Percentiles rank a stretch among this genome's conserved stretches.
Conservation (phyloP, 2,329 filamentous ascomycete genomes). For the Fusarium sp. region DNA sequence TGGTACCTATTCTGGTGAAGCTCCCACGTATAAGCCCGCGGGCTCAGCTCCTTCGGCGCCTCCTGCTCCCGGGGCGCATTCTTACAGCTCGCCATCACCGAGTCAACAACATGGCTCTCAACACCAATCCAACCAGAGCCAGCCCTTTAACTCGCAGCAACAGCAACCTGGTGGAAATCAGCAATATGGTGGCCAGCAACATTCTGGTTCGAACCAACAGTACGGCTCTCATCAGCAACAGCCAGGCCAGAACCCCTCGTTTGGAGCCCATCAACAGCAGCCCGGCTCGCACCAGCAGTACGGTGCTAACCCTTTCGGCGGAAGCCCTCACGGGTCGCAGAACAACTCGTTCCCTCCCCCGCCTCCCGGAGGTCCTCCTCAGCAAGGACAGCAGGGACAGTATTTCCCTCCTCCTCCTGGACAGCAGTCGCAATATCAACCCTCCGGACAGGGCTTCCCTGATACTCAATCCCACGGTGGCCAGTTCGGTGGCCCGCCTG, state of each 20-base stretch:
- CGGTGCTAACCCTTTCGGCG: conserved; percentile 32
- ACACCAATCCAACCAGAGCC: conserved; percentile 19
- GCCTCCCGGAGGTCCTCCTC: conserved; percentile 36
- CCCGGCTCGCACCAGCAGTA: conserved; percentile 38
- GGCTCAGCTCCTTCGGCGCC: conserved; percentile 45
- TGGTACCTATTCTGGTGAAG: conserved; percentile 66
- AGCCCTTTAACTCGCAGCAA: conserved; percentile 33
- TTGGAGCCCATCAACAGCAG: conserved; percentile 31
- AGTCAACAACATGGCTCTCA: conserved; percentile 28
- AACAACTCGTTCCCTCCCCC: conserved; percentile 44
- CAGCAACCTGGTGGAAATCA: conserved; percentile 38
- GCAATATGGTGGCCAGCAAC: conserved; percentile 42
- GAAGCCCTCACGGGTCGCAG: conserved; percentile 41
- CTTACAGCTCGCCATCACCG: conserved; percentile 43
- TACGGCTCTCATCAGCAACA: conserved; percentile 40
- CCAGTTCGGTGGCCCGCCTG: conserved; percentile 36
- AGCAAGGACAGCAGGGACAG: conserved; percentile 37
- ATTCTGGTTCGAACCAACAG: conserved; percentile 20
- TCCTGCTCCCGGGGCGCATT: conserved; percentile 43
- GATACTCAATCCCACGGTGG: conserved; percentile 35
- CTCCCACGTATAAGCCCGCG: conserved; percentile 61
- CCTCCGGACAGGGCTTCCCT: conserved; percentile 38
- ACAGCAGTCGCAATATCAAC: conserved; percentile 39
- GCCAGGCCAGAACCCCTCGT: conserved; percentile 21
- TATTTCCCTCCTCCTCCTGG: conserved; percentile 39